phyloP scores from a whole-genome alignment of 2,329 filamentous ascomycete species.

The Hirsutella minnesotensis region DNA sequence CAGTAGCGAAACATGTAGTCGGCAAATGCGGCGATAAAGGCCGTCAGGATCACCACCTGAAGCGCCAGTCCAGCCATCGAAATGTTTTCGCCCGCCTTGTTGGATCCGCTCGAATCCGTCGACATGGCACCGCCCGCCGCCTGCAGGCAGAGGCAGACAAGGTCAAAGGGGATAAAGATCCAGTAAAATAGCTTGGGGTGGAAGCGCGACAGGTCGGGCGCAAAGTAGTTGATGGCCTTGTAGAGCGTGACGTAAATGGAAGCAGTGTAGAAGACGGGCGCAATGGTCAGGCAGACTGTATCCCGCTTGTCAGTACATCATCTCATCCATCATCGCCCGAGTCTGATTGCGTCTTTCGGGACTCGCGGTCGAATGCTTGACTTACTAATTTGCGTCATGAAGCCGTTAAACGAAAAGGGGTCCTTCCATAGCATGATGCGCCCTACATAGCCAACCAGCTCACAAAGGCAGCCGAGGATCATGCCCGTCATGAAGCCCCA shows the following conservation, averaged over 20 bases:
- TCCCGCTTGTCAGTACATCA: no score
- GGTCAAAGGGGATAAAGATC: constrained; percentile 42
- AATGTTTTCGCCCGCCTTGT: constrained; percentile 24
- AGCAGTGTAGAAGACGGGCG: constrained; percentile 39
- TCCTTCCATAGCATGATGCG: constrained; percentile 45
- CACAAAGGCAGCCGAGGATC: constrained; percentile 41
- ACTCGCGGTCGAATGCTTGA: no score
- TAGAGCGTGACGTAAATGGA: constrained; percentile 54
- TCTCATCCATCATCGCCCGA: no score
- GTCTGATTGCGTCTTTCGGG: no score
- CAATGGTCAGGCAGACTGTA: constrained; percentile 41
- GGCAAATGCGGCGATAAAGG: constrained; percentile 35
- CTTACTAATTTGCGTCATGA: constrained; percentile 53
- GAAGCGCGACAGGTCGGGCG: constrained; percentile 29
- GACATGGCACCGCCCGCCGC: constrained; percentile 44
- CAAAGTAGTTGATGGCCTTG: constrained; percentile 30
- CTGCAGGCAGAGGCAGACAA: constrained; percentile 45
- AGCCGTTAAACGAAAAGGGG: constrained; percentile 45
- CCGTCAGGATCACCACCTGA: constrained; percentile 42
- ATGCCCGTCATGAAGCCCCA: constrained; percentile 40
- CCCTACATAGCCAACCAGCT: constrained; percentile 51
- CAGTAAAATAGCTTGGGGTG: constrained; percentile 30
- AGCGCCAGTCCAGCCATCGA: constrained; percentile 42
- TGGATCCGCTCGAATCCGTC: constrained; percentile 25
- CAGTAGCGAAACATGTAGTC: constrained; percentile 37